Conservation (phyloP, 345 rosid genomes). For the Acer campestre region DNA sequence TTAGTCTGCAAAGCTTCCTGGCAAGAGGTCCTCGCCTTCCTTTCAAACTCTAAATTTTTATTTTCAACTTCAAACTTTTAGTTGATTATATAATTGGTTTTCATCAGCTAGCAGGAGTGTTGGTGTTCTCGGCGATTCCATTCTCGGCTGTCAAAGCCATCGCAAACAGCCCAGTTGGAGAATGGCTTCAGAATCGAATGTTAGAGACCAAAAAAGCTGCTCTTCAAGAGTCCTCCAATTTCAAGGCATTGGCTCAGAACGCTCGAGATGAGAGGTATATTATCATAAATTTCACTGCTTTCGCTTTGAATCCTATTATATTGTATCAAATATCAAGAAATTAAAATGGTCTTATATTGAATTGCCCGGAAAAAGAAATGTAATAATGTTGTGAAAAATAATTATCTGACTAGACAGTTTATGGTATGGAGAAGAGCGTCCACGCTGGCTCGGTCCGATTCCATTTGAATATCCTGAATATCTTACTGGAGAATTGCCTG, state of each 20-base stretch:
- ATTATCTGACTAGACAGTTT: constrained; percentile 44
- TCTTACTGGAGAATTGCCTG: constrained; percentile 82
- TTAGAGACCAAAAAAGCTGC: constrained; percentile 75
- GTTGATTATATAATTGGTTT: neutral
- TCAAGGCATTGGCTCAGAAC: constrained; percentile 58
- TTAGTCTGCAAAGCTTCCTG: constrained; percentile 75
- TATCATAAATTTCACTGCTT: neutral
- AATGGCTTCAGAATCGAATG: constrained; percentile 61
- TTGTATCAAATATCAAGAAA: too few species aligned
- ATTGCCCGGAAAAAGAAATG: neutral
- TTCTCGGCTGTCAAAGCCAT: constrained; percentile 93
- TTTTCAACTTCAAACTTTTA: neutral
- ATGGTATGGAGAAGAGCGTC: constrained; percentile 92
- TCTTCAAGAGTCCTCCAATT: constrained; percentile 49
- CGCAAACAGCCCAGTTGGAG: constrained; percentile 86
- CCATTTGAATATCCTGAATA: constrained; percentile 72
- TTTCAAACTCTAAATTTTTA: neutral
- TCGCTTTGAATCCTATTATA: neutral
- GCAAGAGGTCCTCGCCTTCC: constrained; percentile 61
- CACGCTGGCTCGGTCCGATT: constrained; percentile 96
- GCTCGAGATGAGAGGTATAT: constrained; percentile 79
- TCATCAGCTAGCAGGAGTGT: constrained; percentile 82
- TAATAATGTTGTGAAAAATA: neutral
- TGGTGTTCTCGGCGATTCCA: constrained; percentile 88
- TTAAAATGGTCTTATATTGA: neutral